These are phyloP conservation scores for Flaveria floridana DNA, from an alignment of 140 eudicot genomes.

Conservation along the genomic window DNA sequence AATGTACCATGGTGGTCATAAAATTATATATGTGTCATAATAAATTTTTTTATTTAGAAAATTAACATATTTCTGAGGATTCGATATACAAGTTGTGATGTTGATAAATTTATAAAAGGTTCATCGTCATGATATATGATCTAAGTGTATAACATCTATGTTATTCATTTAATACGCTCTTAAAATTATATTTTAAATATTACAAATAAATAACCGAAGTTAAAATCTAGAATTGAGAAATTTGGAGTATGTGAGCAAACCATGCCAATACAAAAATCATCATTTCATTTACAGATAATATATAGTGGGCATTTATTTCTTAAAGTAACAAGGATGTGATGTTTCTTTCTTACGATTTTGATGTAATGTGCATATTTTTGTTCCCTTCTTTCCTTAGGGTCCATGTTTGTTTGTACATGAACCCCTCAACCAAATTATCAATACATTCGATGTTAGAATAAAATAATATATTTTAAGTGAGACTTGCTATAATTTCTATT, in stretches of 20 bases:
- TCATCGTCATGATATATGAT: not conserved
- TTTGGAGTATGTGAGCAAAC: too few species aligned
- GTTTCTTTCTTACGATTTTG: not conserved
- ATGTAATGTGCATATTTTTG: not conserved
- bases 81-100: too few species aligned
- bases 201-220: not conserved
- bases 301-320: conserved; percentile 10
- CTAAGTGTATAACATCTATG: not conserved
- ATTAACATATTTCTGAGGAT: too few species aligned
- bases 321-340: conserved; percentile 27
- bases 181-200: not conserved
- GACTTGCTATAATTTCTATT: not conserved
- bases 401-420: not conserved
- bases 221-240: not conserved
- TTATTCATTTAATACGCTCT: not conserved
- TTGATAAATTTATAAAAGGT: too few species aligned
- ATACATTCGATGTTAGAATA: not conserved
- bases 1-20: too few species aligned
- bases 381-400: not conserved
- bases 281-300: conserved; percentile 15
- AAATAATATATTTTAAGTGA: not conserved
- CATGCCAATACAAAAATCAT: not conserved
- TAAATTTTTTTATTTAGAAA: too few species aligned
- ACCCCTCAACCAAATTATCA: not conserved
- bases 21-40: too few species aligned